Conservation (phyloP, 257 asterid species). For the Solanum lycopersicoides region DNA sequence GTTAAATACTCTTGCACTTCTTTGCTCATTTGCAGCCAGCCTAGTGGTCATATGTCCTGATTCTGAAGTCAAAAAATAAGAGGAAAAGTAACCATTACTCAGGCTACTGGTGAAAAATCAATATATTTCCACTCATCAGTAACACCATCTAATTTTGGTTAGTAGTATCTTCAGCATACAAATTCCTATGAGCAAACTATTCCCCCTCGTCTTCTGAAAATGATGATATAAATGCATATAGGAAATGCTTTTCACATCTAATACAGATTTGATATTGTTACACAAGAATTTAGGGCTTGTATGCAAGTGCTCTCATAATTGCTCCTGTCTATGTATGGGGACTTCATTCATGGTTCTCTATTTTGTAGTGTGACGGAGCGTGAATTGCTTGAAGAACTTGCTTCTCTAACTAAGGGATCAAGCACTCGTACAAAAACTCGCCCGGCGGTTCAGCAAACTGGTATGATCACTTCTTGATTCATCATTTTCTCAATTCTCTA, state of each 20-base stretch:
- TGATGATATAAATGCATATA: neutral
- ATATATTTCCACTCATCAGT: neutral
- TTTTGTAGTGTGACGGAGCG: constrained; percentile 63
- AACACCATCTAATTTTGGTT: neutral
- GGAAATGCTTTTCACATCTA: neutral
- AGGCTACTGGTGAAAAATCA: neutral
- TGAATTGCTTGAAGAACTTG: constrained; percentile 81
- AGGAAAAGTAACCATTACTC: neutral
- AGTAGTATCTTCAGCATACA: neutral
- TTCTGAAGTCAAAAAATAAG: neutral
- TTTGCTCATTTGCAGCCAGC: neutral
- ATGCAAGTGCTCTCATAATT: neutral
- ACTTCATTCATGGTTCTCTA: neutral
- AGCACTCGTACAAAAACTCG: constrained; percentile 51
- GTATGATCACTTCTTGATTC: constrained; percentile 27
- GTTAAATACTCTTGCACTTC: neutral
- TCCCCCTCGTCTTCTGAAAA: neutral
- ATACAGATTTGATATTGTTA: neutral
- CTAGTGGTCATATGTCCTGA: neutral
- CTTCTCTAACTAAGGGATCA: constrained; percentile 49
- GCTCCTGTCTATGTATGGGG: neutral
- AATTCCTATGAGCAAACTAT: neutral
- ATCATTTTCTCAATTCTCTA: neutral
- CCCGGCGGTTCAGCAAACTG: constrained; percentile 51
- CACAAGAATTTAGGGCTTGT: neutral